phyloP scores from a whole-genome alignment of 2,329 filamentous ascomycete species.

The Pyrenophora tritici-repentis region DNA sequence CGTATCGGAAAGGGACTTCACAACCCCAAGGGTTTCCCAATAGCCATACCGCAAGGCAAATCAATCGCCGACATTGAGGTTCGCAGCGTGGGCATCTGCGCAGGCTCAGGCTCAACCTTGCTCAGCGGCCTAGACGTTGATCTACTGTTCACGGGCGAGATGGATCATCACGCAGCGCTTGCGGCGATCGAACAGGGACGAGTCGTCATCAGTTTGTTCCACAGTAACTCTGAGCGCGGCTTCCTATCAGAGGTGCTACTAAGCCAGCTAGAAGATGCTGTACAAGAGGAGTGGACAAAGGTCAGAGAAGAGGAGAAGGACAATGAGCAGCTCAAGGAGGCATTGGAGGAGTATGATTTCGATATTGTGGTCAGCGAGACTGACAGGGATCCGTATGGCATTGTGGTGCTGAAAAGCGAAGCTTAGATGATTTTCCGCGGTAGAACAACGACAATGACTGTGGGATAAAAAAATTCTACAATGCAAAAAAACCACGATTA shows the following conservation, averaged over 20 bases:
- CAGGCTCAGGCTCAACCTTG: conserved; percentile 81
- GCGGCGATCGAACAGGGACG: conserved; percentile 82
- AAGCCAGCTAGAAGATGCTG: conserved; percentile 63
- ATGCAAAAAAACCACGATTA: too few species aligned
- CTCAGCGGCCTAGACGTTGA: conserved; percentile 73
- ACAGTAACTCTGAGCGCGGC: conserved; percentile 88
- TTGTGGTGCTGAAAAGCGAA: conserved; percentile 51
- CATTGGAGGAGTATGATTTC: conserved; percentile 59
- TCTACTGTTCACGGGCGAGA: conserved; percentile 86
- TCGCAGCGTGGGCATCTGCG: conserved; percentile 79
- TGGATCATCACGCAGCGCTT: conserved; percentile 90
- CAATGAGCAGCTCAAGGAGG: conserved; percentile 51
- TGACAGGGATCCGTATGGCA: conserved; percentile 87
- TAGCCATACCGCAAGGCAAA: conserved; percentile 66
- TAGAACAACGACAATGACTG: too few species aligned
- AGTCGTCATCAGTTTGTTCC: conserved; percentile 83
- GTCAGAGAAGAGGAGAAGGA: conserved; percentile 51
- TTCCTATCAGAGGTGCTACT: conserved; percentile 77
- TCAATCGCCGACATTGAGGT: conserved; percentile 62
- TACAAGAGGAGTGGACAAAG: conserved; percentile 62
- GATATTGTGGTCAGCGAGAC: conserved; percentile 75
- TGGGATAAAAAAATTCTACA: too few species aligned
- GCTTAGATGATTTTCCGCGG: neutral
- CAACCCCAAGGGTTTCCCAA: conserved; percentile 66
- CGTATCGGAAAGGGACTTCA: conserved; percentile 67